Evolutionary conservation across 176 grass and related monocot genomes (phyloP).

Genomic region (Lolium rigidum): DNA sequence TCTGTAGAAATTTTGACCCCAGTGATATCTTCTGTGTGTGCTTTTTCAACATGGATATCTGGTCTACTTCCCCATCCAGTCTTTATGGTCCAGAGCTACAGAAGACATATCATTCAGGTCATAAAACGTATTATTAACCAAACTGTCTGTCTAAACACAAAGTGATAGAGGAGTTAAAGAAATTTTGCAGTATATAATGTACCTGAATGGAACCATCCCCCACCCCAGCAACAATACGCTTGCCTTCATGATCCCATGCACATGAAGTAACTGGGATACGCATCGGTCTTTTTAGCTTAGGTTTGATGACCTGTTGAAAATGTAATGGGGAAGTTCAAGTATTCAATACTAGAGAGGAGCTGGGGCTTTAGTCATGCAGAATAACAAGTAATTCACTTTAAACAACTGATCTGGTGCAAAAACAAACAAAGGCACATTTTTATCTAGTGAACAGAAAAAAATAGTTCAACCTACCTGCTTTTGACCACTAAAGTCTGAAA

Average conservation of each 20-base stretch:
- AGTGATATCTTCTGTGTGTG: conserved; percentile 93
- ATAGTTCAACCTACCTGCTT: conserved; percentile 68
- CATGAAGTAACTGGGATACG: conserved; percentile 89
- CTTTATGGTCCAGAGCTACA: conserved; percentile 95
- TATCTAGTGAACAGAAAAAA: conserved; percentile 10
- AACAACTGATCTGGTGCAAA: neutral
- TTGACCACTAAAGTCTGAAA: conserved; percentile 89
- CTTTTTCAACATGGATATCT: conserved; percentile 85
- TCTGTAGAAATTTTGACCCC: conserved; percentile 94
- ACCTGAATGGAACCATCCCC: conserved; percentile 98
- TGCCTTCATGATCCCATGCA: conserved; percentile 96
- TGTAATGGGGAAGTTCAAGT: conserved; percentile 11
- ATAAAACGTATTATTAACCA: conserved; percentile 22
- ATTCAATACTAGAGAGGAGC: neutral
- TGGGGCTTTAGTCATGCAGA: conserved; percentile 16
- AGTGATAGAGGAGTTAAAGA: neutral
- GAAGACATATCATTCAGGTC: conserved; percentile 15
- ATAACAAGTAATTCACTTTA: conserved; percentile 29
- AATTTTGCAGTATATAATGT: conserved; percentile 25
- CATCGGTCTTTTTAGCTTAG: conserved; percentile 80
- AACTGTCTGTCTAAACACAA: conserved; percentile 5
- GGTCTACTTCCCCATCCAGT: conserved; percentile 98
- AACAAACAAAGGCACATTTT: neutral
- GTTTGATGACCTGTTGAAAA: conserved; percentile 88
- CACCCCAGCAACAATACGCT: conserved; percentile 84